Base-by-base conservation (phyloP, 2,329 filamentous ascomycete genomes). In the Diaporthe citrichinensis region DNA sequence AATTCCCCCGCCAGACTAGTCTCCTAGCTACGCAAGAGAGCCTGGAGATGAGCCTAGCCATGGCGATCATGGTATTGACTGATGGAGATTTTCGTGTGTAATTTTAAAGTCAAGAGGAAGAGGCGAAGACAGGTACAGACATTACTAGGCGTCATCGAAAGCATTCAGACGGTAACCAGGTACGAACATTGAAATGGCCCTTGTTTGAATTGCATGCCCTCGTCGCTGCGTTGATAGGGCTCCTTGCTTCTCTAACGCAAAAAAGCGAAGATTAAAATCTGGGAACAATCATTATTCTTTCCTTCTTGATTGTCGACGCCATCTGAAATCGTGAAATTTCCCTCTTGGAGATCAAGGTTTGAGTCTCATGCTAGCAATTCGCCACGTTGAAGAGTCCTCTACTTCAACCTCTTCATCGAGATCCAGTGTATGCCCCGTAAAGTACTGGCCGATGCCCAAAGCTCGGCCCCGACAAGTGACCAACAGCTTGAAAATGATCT, bases 401-500 rank as follows among this genome's bases (percentile, higher is more conserved):
- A 31, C 46, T 68, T 68, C 62, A 23, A 68, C 12, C 31, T 68
- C 46, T 36, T 53, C 62, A 20, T 68, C 46, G 8, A 68, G 44
- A 17, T 68, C 31, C 7, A 68, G 31, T 23, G 44, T 68, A 9
- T 51, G 6, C 12, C 23, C 31, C 0, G 31, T 53, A 9, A 68
- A 68, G 4, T 53, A 53, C 15, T 68, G 28, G 14, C 44, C 31
- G 23, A 39, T 51, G 0, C 31, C 23, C 31, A 67, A 46, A 25
- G 10, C 20, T 15, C 62, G 62, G 20, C 62, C 62, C 28, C 62
- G 62, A n/a, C 62, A 67, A n/a, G 44, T 67, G 20, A 67, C 28
- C 62, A 67, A 67, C 5, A 67, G 62, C 44, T 67, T 67, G 62
- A 67, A 67, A 10, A 51, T 7, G 14, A 67, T 25, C 44, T 34